Percentiles rank a stretch among this genome's conserved stretches.
Conservation (phyloP, 179 eudicot genomes). For the Carnegiea gigantea region DNA sequence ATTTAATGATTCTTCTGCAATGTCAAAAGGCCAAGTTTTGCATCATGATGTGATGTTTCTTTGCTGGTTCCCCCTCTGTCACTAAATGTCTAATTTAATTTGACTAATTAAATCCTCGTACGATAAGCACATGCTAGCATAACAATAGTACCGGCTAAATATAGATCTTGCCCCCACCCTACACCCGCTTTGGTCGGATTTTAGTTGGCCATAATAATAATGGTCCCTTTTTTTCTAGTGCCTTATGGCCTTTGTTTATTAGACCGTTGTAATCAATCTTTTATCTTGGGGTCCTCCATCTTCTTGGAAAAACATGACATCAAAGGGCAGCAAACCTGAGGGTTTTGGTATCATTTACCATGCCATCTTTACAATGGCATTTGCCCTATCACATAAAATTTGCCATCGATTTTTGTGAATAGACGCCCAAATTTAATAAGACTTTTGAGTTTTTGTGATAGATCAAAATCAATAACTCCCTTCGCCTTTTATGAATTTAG, state of each 20-base stretch:
- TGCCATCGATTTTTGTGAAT: too few relatives aligned
- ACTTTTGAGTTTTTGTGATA: too few relatives aligned
- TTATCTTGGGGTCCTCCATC: too few relatives aligned
- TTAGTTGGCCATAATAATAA: neutral
- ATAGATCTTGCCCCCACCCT: neutral
- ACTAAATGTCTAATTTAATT: neutral
- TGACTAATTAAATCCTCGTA: neutral
- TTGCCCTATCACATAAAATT: too few relatives aligned
- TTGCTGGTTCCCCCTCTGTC: neutral
- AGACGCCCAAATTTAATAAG: too few relatives aligned
- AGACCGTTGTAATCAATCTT: neutral
- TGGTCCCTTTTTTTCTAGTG: neutral
- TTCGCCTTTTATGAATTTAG: too few relatives aligned
- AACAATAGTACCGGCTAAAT: neutral
- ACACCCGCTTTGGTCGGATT: neutral
- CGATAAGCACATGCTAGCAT: constrained; percentile 2
- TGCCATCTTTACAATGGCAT: too few relatives aligned
- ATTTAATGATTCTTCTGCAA: neutral
- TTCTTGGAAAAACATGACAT: too few relatives aligned
- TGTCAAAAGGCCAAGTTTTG: neutral
- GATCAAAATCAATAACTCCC: too few relatives aligned
- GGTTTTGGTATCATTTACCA: too few relatives aligned
- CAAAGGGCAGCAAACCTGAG: too few relatives aligned
- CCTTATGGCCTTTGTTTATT: neutral
- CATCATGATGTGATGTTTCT: constrained; percentile 1